Evolutionary conservation across 768 basidiomycete genomes (phyloP).

Genomic region (Clitopilus passeckerianus): DNA sequence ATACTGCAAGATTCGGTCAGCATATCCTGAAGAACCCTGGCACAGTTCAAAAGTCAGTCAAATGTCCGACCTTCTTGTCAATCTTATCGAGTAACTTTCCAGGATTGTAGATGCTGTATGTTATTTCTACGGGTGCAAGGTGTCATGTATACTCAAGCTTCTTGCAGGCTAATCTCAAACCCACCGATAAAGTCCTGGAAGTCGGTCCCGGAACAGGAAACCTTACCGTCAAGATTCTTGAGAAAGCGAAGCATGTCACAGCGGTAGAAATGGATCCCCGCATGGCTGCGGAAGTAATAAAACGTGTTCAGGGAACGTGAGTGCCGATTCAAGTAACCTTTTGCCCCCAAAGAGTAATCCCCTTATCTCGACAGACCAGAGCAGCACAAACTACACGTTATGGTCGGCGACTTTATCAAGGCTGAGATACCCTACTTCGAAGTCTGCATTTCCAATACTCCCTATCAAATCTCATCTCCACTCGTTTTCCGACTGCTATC

Average conservation of each 20-base stretch:
- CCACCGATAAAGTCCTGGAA: conserved; percentile 94
- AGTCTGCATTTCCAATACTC: conserved; percentile 98
- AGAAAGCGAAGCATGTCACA: conserved; percentile 88
- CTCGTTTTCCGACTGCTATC: conserved; percentile 96
- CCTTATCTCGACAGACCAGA: conserved; percentile 60
- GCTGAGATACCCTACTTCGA: conserved; percentile 98
- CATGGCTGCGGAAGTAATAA: conserved; percentile 97
- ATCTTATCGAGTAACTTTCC: conserved; percentile 4
- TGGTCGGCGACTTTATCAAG: conserved; percentile 98
- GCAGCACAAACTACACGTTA: conserved; percentile 90
- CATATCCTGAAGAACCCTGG: conserved; percentile 95
- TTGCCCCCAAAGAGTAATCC: not conserved
- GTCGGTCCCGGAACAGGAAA: conserved; percentile 98
- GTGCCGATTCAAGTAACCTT: conserved; percentile 26
- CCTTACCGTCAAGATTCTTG: conserved; percentile 87
- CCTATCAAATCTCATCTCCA: conserved; percentile 98
- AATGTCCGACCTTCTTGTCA: not conserved
- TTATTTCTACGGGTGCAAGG: conserved; percentile 4
- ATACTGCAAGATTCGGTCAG: conserved; percentile 93
- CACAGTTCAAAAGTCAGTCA: conserved; percentile 79
- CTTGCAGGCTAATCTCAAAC: conserved; percentile 78
- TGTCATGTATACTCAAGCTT: not conserved
- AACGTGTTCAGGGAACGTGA: conserved; percentile 97
- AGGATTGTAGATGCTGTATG: conserved; percentile 43
- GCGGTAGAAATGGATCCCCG: conserved; percentile 98